phyloP scores from a whole-genome alignment of 331 rosid genomes.

The Malus hybrid region DNA sequence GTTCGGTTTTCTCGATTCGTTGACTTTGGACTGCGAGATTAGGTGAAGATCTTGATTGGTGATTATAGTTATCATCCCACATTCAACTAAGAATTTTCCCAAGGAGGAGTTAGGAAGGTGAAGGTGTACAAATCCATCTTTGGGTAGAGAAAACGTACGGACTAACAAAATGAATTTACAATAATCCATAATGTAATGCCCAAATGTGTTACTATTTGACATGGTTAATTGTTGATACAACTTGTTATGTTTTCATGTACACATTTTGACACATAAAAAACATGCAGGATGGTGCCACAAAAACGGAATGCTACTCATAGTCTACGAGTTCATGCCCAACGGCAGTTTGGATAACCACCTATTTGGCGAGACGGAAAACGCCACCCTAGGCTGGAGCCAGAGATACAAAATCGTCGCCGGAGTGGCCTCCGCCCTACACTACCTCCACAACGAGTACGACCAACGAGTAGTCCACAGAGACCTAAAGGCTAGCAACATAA shows the following conservation, averaged over 20 bases:
- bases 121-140: neutral
- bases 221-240: too few species aligned
- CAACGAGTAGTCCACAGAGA: conserved; percentile 70
- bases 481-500: conserved; percentile 71
- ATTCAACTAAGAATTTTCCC: neutral
- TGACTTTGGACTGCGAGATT: too few species aligned
- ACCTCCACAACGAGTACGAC: conserved; percentile 67
- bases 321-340: conserved; percentile 83
- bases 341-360: conserved; percentile 75
- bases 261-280: neutral
- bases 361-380: conserved; percentile 34
- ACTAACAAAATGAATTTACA: too few species aligned
- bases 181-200: too few species aligned
- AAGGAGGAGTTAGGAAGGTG: neutral
- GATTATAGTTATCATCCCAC: neutral
- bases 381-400: conserved; percentile 40
- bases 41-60: too few species aligned
- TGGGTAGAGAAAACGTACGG: too few species aligned
- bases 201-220: too few species aligned
- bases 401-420: conserved; percentile 60
- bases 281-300: conserved; percentile 62
- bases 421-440: conserved; percentile 59
- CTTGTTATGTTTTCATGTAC: neutral
- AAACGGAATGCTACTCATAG: conserved; percentile 49
- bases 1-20: too few species aligned